Evolutionary conservation across 306 rosid genomes (phyloP).

Genomic region (Dicorynia guianensis): DNA sequence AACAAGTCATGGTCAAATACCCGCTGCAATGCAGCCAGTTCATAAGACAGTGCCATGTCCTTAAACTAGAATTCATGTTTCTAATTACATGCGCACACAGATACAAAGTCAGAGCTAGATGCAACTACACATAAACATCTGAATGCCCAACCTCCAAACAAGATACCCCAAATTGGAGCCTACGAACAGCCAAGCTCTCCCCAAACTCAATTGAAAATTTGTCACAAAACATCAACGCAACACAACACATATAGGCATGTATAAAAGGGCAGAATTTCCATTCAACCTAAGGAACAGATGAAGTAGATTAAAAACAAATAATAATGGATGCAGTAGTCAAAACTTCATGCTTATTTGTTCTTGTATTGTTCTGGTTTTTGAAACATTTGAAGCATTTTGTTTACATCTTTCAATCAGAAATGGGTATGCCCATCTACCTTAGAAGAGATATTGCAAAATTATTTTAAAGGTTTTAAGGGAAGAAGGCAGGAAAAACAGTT

Average conservation of each 20-base stretch:
- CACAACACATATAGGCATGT: not conserved
- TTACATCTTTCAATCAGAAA: slow-evolving; percentile 4
- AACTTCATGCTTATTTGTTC: not conserved
- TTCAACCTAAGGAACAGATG: not conserved
- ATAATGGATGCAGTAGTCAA: not conserved
- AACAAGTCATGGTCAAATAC: slow-evolving; percentile 90
- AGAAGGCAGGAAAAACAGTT: not conserved
- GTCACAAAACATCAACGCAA: slow-evolving; percentile 2
- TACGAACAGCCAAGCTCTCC: not conserved
- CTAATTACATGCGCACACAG: not conserved
- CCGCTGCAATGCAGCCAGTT: slow-evolving; percentile 59
- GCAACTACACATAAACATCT: not conserved
- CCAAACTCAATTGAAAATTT: slow-evolving; percentile 7
- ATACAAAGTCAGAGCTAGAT: not conserved
- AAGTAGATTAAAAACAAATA: slow-evolving; percentile 3
- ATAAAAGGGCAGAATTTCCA: slow-evolving; percentile 8
- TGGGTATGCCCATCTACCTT: not conserved
- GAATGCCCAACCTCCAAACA: not conserved
- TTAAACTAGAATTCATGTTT: not conserved
- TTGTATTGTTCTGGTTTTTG: slow-evolving; percentile 1
- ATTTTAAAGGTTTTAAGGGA: slow-evolving; percentile 4
- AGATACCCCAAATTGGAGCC: not conserved
- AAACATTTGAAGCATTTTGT: not conserved
- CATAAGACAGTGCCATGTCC: slow-evolving; percentile 23
- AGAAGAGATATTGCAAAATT: slow-evolving; percentile 8